These are phyloP conservation scores for Thozetella sp. DNA, from an alignment of 495 filamentous ascomycete species.

Conservation along the genomic window DNA sequence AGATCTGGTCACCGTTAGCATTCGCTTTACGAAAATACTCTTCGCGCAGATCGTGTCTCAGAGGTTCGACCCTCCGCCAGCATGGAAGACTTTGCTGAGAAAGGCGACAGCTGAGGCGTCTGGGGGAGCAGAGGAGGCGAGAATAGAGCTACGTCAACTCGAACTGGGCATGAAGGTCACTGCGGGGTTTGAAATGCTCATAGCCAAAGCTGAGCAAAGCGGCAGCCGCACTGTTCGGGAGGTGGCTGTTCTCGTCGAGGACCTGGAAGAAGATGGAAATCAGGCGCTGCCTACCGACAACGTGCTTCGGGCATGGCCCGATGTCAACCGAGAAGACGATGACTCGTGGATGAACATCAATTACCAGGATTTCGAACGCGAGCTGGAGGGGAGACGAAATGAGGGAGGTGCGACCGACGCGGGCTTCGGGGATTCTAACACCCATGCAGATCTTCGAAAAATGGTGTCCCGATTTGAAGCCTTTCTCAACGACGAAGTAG, in stretches of 20 bases:
- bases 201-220: conserved; percentile 63
- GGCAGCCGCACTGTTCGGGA: conserved; percentile 70
- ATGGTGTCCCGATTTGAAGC: conserved; percentile 90
- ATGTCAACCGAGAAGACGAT: conserved; percentile 64
- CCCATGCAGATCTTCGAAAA: conserved; percentile 82
- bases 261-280: conserved; percentile 60
- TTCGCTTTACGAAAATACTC: conserved; percentile 82
- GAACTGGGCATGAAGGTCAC: conserved; percentile 89
- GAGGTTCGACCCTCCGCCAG: conserved; percentile 69
- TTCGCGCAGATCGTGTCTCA: conserved; percentile 94
- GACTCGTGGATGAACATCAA: conserved; percentile 95
- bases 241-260: conserved; percentile 73
- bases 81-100: conserved; percentile 53
- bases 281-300: conserved; percentile 67
- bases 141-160: conserved; percentile 41
- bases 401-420: conserved; percentile 18
- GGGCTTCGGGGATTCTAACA: conserved; percentile 75
- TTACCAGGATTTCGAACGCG: conserved; percentile 83
- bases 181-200: conserved; percentile 89
- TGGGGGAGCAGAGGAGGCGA: conserved; percentile 19
- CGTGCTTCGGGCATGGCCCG: conserved; percentile 73
- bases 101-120: conserved; percentile 7
- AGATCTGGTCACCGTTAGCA: conserved; percentile 78
- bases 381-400: conserved; percentile 51
- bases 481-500: conserved; percentile 88